A percentile compares a stretch with the other conserved stretches of the same genome.
These are phyloP conservation scores for Simplicillium aogashimaense DNA, from an alignment of 2,329 filamentous ascomycete species.

Conservation along the genomic window DNA sequence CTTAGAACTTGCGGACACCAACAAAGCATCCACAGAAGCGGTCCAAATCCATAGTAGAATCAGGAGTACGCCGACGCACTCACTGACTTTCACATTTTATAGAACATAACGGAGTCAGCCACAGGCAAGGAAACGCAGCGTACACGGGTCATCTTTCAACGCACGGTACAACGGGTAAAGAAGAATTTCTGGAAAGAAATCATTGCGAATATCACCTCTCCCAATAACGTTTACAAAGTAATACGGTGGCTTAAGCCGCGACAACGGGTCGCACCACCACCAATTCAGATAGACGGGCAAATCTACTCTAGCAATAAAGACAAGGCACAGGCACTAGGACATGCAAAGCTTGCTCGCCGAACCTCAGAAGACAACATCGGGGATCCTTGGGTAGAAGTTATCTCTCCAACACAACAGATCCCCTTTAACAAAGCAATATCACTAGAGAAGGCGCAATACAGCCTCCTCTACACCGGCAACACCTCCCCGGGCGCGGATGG, in stretches of 20 bases:
- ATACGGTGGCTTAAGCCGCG: slow-evolving; percentile 2
- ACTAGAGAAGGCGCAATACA: slow-evolving; percentile 8
- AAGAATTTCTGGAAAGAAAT: slow-evolving; percentile 1
- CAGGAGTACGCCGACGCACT: slow-evolving; percentile 1
- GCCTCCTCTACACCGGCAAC: slow-evolving; percentile 10
- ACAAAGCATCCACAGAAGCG: neutral
- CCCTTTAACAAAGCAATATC: slow-evolving; percentile 8
- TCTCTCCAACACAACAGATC: slow-evolving; percentile 4
- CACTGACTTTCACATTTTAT: neutral
- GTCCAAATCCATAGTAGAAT: slow-evolving; percentile 3
- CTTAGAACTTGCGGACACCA: neutral
- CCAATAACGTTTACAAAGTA: slow-evolving; percentile 1
- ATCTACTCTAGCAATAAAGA: slow-evolving; percentile 5
- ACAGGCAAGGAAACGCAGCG: neutral
- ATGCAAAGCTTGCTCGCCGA: slow-evolving; percentile 7
- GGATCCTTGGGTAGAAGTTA: slow-evolving; percentile 6
- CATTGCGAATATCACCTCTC: neutral
- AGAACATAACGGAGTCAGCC: neutral
- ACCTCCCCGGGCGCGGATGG: slow-evolving; percentile 11
- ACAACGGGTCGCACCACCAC: neutral
- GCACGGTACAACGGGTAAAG: neutral
- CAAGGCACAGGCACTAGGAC: slow-evolving; percentile 9
- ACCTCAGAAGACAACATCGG: slow-evolving; percentile 8
- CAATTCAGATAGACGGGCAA: neutral
- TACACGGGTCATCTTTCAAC: neutral